Conservation (phyloP, 768 basidiomycete genomes). For the Phaeolepiota aurea region DNA sequence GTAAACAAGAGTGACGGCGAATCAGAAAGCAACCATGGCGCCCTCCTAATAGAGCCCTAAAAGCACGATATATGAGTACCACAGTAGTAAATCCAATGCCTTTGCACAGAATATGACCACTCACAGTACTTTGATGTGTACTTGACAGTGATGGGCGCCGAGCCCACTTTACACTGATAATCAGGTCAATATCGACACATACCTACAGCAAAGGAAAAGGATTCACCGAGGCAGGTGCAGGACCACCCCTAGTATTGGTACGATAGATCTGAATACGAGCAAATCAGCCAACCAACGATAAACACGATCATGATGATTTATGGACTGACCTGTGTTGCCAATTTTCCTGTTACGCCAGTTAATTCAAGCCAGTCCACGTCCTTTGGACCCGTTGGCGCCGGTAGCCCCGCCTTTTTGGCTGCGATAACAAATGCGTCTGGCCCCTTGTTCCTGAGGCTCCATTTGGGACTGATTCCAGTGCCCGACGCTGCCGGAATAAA, state of each 20-base stretch:
- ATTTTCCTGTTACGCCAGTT: no score
- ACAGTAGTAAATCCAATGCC: neutral
- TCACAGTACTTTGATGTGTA: slow-evolving; percentile 46
- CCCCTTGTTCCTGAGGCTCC: slow-evolving; percentile 46
- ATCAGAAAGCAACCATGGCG: no score
- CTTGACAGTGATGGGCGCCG: slow-evolving; percentile 34
- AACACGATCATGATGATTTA: no score
- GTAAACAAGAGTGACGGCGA: no score
- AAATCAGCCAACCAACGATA: no score
- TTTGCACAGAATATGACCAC: slow-evolving; percentile 12
- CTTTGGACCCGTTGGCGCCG: slow-evolving; percentile 30
- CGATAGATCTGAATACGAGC: no score
- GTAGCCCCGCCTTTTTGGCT: slow-evolving; percentile 29
- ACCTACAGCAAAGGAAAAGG: no score
- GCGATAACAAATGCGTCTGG: slow-evolving; percentile 38
- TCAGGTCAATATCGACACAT: no score
- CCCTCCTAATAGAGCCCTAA: neutral
- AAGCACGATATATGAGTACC: neutral
- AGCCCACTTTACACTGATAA: slow-evolving; percentile 31
- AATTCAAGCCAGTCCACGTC: no score
- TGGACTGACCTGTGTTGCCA: no score
- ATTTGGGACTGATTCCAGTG: slow-evolving; percentile 35
- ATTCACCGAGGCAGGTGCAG: no score
- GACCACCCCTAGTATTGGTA: no score
- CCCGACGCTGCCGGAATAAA: slow-evolving; percentile 42